Conservation (phyloP, 371 early-diverging fungal genomes). For the Rhizopus arrhizus region DNA sequence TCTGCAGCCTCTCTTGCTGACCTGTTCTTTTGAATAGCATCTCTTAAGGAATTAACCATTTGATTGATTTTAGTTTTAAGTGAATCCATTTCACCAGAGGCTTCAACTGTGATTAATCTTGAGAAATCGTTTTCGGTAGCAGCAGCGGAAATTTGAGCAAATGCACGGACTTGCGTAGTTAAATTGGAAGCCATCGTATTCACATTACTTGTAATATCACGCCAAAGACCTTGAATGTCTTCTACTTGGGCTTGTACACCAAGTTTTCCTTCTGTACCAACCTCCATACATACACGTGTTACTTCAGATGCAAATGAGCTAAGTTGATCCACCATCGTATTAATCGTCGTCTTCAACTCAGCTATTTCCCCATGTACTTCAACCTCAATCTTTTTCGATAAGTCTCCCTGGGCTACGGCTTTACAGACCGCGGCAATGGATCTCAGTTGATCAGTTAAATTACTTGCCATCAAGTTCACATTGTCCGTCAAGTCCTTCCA, state of each 20-base stretch:
- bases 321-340: conserved; percentile 59
- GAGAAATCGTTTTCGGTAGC: conserved; percentile 71
- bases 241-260: conserved; percentile 46
- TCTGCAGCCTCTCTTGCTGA: conserved; percentile 76
- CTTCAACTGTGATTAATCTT: conserved; percentile 69
- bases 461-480: conserved; percentile 64
- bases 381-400: conserved; percentile 45
- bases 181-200: conserved; percentile 57
- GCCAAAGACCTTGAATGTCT: conserved; percentile 69
- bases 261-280: conserved; percentile 58
- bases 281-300: conserved; percentile 48
- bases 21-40: conserved; percentile 71
- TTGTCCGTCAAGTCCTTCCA: conserved; percentile 76
- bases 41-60: conserved; percentile 68
- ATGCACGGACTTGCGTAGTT: conserved; percentile 64
- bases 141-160: conserved; percentile 63
- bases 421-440: conserved; percentile 52
- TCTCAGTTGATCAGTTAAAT: conserved; percentile 52
- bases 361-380: conserved; percentile 55
- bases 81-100: conserved; percentile 77
- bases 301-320: conserved; percentile 52
- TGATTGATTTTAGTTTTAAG: conserved; percentile 79
- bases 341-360: conserved; percentile 55
- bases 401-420: conserved; percentile 52
- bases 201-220: conserved; percentile 61